phyloP scores from a whole-genome alignment of 306 rosid genomes.

The Canavalia ensiformis region DNA sequence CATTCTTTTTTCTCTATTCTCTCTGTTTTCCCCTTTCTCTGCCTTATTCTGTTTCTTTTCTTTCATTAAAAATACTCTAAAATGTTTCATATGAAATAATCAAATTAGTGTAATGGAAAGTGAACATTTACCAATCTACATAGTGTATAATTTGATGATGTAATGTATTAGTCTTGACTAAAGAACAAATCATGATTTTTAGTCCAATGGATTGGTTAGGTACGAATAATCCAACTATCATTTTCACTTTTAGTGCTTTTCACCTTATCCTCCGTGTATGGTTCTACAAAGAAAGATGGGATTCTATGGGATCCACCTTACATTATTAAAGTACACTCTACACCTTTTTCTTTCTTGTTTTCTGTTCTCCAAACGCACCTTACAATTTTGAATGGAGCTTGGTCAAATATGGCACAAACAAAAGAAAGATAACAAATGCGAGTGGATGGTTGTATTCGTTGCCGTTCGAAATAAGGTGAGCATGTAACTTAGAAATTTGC shows the following conservation, averaged over 20 bases:
- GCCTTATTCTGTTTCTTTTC: neutral
- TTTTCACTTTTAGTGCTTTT: neutral
- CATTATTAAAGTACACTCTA: neutral
- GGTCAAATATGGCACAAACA: constrained; percentile 11
- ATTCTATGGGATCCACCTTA: constrained; percentile 8
- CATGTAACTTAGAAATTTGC: neutral
- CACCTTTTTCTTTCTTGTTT: neutral
- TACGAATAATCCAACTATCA: neutral
- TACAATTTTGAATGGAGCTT: neutral
- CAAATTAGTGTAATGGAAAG: too few species aligned
- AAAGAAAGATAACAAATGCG: neutral
- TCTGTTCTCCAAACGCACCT: neutral
- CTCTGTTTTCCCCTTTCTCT: neutral
- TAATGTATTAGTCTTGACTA: neutral
- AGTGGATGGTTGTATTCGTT: neutral
- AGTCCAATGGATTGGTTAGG: too few species aligned
- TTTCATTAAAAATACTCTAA: too few species aligned
- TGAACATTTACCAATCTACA: too few species aligned
- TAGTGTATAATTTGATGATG: too few species aligned
- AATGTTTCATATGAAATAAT: too few species aligned
- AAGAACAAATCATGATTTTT: neutral
- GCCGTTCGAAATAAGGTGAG: neutral
- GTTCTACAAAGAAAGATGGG: neutral
- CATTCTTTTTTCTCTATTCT: constrained; percentile 25
- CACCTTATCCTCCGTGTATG: neutral